phyloP scores from a whole-genome alignment of 352 stramenopile genomes.

The Pythium grandisporangium region DNA sequence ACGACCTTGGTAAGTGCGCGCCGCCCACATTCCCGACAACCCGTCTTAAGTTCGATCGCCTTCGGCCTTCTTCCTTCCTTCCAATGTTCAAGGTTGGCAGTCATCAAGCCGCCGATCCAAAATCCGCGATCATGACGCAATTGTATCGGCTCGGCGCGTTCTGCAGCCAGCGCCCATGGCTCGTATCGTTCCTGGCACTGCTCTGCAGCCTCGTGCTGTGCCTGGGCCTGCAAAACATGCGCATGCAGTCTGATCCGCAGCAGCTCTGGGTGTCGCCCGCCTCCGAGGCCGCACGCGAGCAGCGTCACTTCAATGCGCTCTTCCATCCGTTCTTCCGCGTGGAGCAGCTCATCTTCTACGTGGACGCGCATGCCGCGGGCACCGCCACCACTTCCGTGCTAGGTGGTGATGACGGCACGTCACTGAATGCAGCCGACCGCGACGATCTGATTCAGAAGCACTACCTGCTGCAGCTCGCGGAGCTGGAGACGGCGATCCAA shows the following conservation, averaged over 20 bases:
- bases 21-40: no score
- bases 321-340: slow-evolving; percentile 84
- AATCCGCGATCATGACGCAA: slow-evolving; percentile 22
- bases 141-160: slow-evolving; percentile 50
- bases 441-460: slow-evolving; percentile 52
- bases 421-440: not conserved
- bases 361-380: slow-evolving; percentile 3
- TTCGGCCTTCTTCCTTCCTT: slow-evolving; percentile 9
- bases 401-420: slow-evolving; percentile 4
- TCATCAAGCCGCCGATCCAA: no score
- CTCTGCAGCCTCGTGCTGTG: slow-evolving; percentile 41
- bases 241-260: slow-evolving; percentile 70
- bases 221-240: slow-evolving; percentile 45
- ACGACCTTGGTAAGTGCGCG: no score
- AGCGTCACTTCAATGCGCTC: slow-evolving; percentile 65
- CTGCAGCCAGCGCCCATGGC: slow-evolving; percentile 34
- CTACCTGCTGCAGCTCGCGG: slow-evolving; percentile 46
- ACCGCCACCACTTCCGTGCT: slow-evolving; percentile 2
- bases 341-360: slow-evolving; percentile 82
- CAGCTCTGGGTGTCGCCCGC: slow-evolving; percentile 69
- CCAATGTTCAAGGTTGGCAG: not conserved
- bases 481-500: slow-evolving; percentile 58
- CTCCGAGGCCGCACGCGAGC: slow-evolving; percentile 50
- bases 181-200: slow-evolving; percentile 32
- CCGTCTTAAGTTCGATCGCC: slow-evolving; percentile 9